Evolutionary conservation across 768 basidiomycete species (phyloP).

Genomic region (Mycena venus): DNA sequence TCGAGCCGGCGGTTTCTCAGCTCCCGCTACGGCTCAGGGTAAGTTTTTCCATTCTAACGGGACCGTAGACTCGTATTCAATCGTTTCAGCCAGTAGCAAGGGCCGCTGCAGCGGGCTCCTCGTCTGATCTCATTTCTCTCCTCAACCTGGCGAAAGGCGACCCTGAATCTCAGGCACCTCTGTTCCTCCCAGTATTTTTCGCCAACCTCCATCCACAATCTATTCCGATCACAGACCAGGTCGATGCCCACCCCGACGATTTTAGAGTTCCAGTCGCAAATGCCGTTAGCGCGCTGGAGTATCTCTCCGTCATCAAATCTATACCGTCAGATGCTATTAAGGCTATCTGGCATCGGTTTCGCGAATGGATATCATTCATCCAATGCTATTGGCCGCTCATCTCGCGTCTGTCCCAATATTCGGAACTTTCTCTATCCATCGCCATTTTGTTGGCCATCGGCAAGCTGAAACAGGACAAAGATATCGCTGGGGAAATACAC

Average conservation of each 20-base stretch:
- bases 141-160: not conserved
- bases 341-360: not conserved
- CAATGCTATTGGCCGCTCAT: not conserved
- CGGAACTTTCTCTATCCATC: not conserved
- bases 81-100: not conserved
- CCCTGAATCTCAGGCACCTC: no score
- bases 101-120: not conserved
- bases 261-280: no score
- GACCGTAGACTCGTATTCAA: not conserved
- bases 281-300: not conserved
- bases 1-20: not conserved
- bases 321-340: not conserved
- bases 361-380: not conserved
- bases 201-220: not conserved
- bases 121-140: not conserved
- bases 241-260: no score
- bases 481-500: not conserved
- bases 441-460: not conserved
- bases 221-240: not conserved
- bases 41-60: not conserved
- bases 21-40: slow-evolving; percentile 1
- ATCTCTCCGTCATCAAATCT: not conserved
- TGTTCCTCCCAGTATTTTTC: not conserved
- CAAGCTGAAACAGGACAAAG: not conserved
- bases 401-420: not conserved